A percentile compares a stretch with the other conserved stretches of the same genome.
These are phyloP conservation scores for Exophiala lecanii-corni DNA, from an alignment of 2,329 filamentous ascomycete species.

Conservation along the genomic window DNA sequence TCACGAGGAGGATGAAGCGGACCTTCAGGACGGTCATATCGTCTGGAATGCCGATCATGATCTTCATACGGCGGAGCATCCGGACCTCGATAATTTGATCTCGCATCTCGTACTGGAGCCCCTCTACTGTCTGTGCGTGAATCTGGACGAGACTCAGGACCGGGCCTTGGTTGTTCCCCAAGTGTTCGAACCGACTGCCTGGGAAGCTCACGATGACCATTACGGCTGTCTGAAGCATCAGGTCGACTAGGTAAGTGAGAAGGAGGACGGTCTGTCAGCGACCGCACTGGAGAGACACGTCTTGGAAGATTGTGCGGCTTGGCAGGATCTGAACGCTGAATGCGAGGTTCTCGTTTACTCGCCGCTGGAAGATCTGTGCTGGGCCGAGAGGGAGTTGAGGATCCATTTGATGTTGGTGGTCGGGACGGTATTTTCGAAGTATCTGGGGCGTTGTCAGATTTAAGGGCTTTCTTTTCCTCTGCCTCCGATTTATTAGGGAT, in stretches of 20 bases:
- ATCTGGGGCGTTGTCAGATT: conserved; percentile 11
- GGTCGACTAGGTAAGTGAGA: conserved; percentile 34
- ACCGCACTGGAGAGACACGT: conserved; percentile 33
- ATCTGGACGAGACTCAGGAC: conserved; percentile 33
- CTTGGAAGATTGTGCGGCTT: conserved; percentile 30
- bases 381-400: conserved; percentile 16
- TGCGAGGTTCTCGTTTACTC: conserved; percentile 16
- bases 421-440: conserved; percentile 12
- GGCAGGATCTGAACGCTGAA: conserved; percentile 12
- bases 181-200: conserved; percentile 25
- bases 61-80: conserved; percentile 34
- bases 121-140: conserved; percentile 27
- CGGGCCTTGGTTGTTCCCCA: conserved; percentile 13
- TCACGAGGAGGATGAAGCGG: conserved; percentile 21
- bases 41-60: conserved; percentile 30
- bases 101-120: conserved; percentile 22
- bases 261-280: conserved; percentile 31
- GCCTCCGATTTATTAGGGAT: conserved; percentile 16
- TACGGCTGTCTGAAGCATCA: conserved; percentile 30
- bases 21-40: conserved; percentile 34
- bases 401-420: conserved; percentile 9
- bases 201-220: conserved; percentile 35
- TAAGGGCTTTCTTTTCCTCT: conserved; percentile 7
- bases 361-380: conserved; percentile 4
- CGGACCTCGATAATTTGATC: conserved; percentile 35